phyloP scores from a whole-genome alignment of 2,329 filamentous ascomycete species.

The Botrytis cinerea region DNA sequence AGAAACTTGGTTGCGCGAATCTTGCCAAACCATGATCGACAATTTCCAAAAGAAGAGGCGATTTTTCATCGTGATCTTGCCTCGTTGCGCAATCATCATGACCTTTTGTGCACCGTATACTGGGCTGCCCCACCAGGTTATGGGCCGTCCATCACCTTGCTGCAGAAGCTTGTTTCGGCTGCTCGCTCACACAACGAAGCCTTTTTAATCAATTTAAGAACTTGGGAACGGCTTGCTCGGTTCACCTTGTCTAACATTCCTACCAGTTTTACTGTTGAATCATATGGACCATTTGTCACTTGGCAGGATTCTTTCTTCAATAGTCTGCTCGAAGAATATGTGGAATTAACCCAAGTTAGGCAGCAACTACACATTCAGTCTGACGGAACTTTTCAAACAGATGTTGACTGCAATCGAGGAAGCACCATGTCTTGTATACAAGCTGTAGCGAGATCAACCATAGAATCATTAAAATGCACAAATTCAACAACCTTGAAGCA shows the following conservation, averaged over 20 bases:
- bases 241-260: slow-evolving; percentile 55
- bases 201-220: slow-evolving; percentile 62
- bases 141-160: slow-evolving; percentile 54
- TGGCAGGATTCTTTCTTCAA: slow-evolving; percentile 62
- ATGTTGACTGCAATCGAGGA: slow-evolving; percentile 29
- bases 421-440: slow-evolving; percentile 31
- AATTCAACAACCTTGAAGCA: slow-evolving; percentile 30
- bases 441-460: slow-evolving; percentile 27
- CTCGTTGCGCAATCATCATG: slow-evolving; percentile 67
- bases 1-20: slow-evolving; percentile 62
- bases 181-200: slow-evolving; percentile 66
- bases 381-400: slow-evolving; percentile 22
- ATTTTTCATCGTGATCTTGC: slow-evolving; percentile 63
- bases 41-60: slow-evolving; percentile 63
- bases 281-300: slow-evolving; percentile 52
- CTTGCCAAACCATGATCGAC: slow-evolving; percentile 65
- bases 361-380: slow-evolving; percentile 29
- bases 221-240: slow-evolving; percentile 63
- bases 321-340: slow-evolving; percentile 58
- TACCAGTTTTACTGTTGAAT: slow-evolving; percentile 39
- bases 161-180: slow-evolving; percentile 61
- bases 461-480: slow-evolving; percentile 28
- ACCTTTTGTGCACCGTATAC: slow-evolving; percentile 66
- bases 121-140: slow-evolving; percentile 61
- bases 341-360: slow-evolving; percentile 35